Evolutionary conservation across 805 yeast species (phyloP), one percentile per base, ranked within the genome.

Genomic region (Nakazawaea sp.): DNA sequence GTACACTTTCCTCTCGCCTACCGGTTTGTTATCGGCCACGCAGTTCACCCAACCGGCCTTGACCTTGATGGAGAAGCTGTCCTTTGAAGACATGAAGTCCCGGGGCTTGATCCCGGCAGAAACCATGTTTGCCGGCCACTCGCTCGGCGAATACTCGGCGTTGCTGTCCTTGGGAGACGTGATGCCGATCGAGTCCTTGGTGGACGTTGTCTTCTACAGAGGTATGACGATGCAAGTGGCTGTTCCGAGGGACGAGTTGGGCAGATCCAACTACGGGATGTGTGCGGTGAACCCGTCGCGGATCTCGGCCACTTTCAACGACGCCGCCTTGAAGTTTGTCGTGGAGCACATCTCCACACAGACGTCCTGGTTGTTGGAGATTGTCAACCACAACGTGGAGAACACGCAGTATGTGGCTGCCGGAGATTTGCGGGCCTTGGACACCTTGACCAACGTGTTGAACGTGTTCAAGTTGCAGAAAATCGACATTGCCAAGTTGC

Each of bases 151-250:
- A 66, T 92, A 92, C 62, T 92, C 97, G 49, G 97, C 99, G 12
- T 75, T 92, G 56, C 87, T 97, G 13, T 88, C 98, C 19, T 72
- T 92, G 54, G 98, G 96, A 38, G 96, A 92, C 59, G 97, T 94
- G 42, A 90, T 92, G 97, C 96, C 97, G 33, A 88, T 92, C 52
- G 98, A 92, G 68, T 83, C 95, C 5, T 72, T 90, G 50, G 97
- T 90, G 45, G 97, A 90, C 62, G 95, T 90, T 61, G 97, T 90
- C 38, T 92, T 92, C 75, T 94, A 92, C 76, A 82, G 99, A 72
- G 99, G 99, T 75, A 92, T 92, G 97, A 94, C 99, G 34, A 92
- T 92, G 99, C 98, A 92, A 71, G 98, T 92, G 48, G 98, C 98
- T 33, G 99, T 92, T 48, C 97, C 97, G 59, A 83, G 99, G 70